These are phyloP conservation scores for Linnemannia schmuckeri DNA, from an alignment of 192 early-diverging fungal genomes.

Conservation along the genomic window DNA sequence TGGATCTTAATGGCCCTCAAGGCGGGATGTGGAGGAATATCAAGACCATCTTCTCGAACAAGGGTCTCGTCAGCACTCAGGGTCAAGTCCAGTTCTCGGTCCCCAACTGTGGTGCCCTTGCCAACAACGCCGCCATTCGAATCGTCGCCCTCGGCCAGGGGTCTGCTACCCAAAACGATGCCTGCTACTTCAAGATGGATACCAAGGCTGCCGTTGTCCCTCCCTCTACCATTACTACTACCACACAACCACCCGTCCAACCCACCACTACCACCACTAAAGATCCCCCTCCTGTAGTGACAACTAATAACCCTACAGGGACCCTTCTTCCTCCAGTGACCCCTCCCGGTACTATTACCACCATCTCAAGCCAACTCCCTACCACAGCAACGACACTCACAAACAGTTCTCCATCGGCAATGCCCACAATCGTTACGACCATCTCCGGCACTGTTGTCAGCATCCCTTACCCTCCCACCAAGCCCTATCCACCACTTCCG, in stretches of 20 bases:
- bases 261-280: neutral
- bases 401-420: neutral
- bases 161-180: neutral
- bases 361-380: neutral
- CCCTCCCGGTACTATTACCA: neutral
- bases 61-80: neutral
- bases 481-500: conserved; percentile 14
- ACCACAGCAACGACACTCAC: conserved; percentile 6
- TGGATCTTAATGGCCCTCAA: conserved; percentile 35
- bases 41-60: conserved; percentile 28
- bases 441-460: neutral
- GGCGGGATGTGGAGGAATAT: conserved; percentile 41
- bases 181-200: conserved; percentile 43
- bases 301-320: neutral
- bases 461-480: conserved; percentile 1
- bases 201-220: neutral
- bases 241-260: neutral
- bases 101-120: conserved; percentile 39
- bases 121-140: conserved; percentile 33
- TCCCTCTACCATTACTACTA: neutral
- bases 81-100: conserved; percentile 23
- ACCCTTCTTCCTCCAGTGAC: neutral
- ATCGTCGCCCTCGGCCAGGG: conserved; percentile 17
- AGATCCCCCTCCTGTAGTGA: neutral
- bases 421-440: neutral